Evolutionary conservation across 768 basidiomycete species (phyloP).

Genomic region (Pleurotus cornucopiae): DNA sequence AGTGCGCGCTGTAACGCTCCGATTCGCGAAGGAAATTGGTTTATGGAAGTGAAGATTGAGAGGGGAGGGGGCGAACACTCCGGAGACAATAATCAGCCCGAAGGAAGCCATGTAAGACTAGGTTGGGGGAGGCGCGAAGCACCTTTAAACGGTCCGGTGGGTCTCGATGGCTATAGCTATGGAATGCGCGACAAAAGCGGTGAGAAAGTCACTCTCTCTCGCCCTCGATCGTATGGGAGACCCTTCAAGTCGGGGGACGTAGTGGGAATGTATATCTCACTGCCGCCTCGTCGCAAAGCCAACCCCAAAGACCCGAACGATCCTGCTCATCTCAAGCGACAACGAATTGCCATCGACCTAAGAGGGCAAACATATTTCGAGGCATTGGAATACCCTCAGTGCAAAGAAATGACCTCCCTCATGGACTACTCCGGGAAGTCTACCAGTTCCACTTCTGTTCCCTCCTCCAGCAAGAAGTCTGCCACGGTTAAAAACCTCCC

Average conservation of each 20-base stretch:
- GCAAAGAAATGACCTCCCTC: constrained; percentile 89
- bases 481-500: constrained; percentile 63
- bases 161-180: constrained; percentile 92
- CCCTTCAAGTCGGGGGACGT: constrained; percentile 81
- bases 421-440: constrained; percentile 73
- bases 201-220: constrained; percentile 83
- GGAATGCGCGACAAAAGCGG: constrained; percentile 89
- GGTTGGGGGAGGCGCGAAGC: constrained; percentile 94
- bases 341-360: constrained; percentile 90
- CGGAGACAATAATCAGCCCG: constrained; percentile 42
- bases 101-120: constrained; percentile 81
- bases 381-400: constrained; percentile 80
- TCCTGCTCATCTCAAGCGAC: constrained; percentile 79
- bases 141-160: constrained; percentile 88
- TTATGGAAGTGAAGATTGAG: constrained; percentile 84
- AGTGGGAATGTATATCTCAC: constrained; percentile 88
- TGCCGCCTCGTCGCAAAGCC: constrained; percentile 65
- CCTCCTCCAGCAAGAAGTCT: constrained; percentile 61
- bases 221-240: constrained; percentile 73
- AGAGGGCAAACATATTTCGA: constrained; percentile 99
- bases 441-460: constrained; percentile 49
- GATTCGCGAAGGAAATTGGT: constrained; percentile 88
- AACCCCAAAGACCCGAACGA: constrained; percentile 65
- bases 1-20: constrained; percentile 89
- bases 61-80: constrained; percentile 64